Percentiles rank a stretch among this genome's conserved stretches.
These are phyloP conservation scores for Tolypocladium pustulatum DNA, from an alignment of 2,329 filamentous ascomycete species.

Conservation along the genomic window DNA sequence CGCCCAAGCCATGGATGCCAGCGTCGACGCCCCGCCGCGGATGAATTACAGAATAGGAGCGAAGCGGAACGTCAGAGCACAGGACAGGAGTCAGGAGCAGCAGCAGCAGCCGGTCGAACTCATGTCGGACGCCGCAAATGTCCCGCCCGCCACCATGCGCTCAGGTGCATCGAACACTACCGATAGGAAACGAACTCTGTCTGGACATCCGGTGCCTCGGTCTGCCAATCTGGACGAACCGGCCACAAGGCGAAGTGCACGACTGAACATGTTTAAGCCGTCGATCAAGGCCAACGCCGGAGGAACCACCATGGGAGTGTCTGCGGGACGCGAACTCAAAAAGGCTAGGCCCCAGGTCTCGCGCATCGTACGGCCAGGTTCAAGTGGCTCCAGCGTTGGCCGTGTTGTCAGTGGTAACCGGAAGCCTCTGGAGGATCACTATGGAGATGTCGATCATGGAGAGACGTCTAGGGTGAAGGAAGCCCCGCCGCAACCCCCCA, in stretches of 20 bases:
- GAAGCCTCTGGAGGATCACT: constrained; percentile 55
- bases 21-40: constrained; percentile 50
- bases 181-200: constrained; percentile 85
- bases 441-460: constrained; percentile 58
- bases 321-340: constrained; percentile 61
- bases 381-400: constrained; percentile 62
- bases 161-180: constrained; percentile 30
- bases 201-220: constrained; percentile 59
- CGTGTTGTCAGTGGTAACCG: constrained; percentile 85
- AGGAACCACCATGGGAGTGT: constrained; percentile 43
- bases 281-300: constrained; percentile 55
- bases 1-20: constrained; percentile 38
- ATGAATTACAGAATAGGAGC: constrained; percentile 47
- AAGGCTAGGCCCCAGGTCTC: constrained; percentile 69
- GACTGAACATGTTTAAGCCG: constrained; percentile 59
- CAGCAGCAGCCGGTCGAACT: constrained; percentile 21
- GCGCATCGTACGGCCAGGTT: constrained; percentile 52
- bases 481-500: constrained; percentile 22
- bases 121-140: constrained; percentile 29
- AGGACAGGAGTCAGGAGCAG: constrained; percentile 19
- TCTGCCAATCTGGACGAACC: constrained; percentile 48
- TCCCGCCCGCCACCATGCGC: constrained; percentile 23
- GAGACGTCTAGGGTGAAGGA: constrained; percentile 43
- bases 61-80: constrained; percentile 27
- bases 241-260: constrained; percentile 55